Evolutionary conservation across 129 eudicot genomes (phyloP), one percentile per base, ranked within the genome.

Genomic region (Helichrysum umbraculigerum): DNA sequence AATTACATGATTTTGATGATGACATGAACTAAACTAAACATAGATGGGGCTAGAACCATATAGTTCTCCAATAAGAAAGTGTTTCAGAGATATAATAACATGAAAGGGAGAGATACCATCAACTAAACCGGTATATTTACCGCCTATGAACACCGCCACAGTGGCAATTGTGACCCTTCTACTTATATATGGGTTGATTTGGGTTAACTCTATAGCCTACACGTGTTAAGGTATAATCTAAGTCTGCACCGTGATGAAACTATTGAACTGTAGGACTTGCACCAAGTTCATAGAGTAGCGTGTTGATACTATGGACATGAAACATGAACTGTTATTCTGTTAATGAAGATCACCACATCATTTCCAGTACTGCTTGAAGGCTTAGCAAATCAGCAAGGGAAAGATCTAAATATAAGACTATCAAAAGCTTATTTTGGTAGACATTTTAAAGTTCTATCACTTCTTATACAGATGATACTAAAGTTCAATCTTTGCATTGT

Each of bases 281-380:
- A 29, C 96, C 90, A 34, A 84, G 81, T 41, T 92, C 89, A 62
- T 89, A 83, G 79, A 87, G 83, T 62, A 89, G 79, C 47, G 82
- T 82, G 87, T 84, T 83, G 71, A 92, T 84, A 81, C 91, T 89
- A 69, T 86, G 76, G 87, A 86, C 91, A 89, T 89, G 84, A 87
- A 87, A 63, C 89, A 89, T 52, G 89, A 83, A 73, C 89, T 25
- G 28, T 25, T 25, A 25, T 25, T 25, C 84, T 76, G 28, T 86
- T 92, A 50, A 91, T 85, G 83, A 92, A 84, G 81, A 87, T 87
- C 82, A 86, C 93, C 65, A 92, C 70, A 28, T 92, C 93, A 16
- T 60, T 54, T 54, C 28, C 67, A 14, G 15, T 52, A 30, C 3
- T 8, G 28, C 60, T 74, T 6, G n/a, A 56, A 34, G 22, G 51